These are phyloP conservation scores for Bromus sterilis DNA, from an alignment of 176 grass and related monocot species.

Conservation along the genomic window DNA sequence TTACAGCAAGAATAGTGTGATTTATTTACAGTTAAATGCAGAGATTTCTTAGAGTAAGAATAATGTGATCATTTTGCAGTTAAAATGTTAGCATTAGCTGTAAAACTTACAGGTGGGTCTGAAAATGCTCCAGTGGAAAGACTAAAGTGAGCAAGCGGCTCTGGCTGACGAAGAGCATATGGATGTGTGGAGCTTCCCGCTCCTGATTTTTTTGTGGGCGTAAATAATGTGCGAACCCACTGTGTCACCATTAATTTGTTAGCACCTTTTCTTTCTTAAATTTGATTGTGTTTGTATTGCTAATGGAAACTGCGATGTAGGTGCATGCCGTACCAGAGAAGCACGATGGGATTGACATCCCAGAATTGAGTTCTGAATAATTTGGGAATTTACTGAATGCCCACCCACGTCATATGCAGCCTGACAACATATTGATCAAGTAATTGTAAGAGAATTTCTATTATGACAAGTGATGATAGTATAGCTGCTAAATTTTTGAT, in stretches of 20 bases:
- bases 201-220: constrained; percentile 30
- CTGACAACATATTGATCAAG: constrained; percentile 39
- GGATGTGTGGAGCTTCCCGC: constrained; percentile 53
- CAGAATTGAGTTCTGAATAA: constrained; percentile 86
- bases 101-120: constrained; percentile 69
- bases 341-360: constrained; percentile 87
- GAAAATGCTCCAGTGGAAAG: constrained; percentile 88
- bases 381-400: constrained; percentile 72
- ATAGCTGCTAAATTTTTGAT: neutral
- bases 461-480: neutral
- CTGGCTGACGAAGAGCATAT: constrained; percentile 47
- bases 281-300: neutral
- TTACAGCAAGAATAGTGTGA: neutral
- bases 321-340: constrained; percentile 48
- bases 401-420: constrained; percentile 93
- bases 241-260: constrained; percentile 28
- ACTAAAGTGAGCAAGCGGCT: constrained; percentile 82
- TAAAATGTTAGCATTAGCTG: neutral
- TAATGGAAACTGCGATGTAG: constrained; percentile 1
- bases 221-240: constrained; percentile 62
- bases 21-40: neutral
- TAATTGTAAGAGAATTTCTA: constrained; percentile 5
- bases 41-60: constrained; percentile 13
- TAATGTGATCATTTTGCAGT: neutral
- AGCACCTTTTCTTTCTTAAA: neutral